Conservation (phyloP, 2,329 filamentous ascomycete genomes). For the Sclerotinia spermophila region DNA sequence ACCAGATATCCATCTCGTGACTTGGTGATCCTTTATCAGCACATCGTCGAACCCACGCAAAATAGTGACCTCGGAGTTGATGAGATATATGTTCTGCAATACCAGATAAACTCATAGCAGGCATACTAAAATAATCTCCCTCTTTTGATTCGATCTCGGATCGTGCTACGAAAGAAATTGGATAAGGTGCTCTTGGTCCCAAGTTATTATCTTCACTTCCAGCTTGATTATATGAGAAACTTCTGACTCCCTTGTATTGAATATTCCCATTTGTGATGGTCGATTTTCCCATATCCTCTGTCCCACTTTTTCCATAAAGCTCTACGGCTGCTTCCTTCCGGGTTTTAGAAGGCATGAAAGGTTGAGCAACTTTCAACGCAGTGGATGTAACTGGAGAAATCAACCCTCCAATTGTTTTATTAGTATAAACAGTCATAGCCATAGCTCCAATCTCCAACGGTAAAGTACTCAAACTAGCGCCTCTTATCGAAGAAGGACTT, state of each 20-base stretch:
- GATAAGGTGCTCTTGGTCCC: conserved; percentile 53
- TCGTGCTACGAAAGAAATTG: conserved; percentile 49
- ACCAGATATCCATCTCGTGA: conserved; percentile 46
- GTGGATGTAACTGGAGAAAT: conserved; percentile 42
- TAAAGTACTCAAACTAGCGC: conserved; percentile 61
- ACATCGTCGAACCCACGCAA: conserved; percentile 54
- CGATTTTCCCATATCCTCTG: conserved; percentile 24
- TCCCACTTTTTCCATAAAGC: conserved; percentile 37
- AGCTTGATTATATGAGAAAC: conserved; percentile 40
- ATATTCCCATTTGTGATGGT: conserved; percentile 39
- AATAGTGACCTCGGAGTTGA: conserved; percentile 58
- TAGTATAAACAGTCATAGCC: conserved; percentile 43
- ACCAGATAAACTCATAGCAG: conserved; percentile 52
- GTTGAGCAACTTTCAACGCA: conserved; percentile 42
- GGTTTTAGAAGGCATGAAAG: conserved; percentile 33
- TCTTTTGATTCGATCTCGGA: conserved; percentile 42
- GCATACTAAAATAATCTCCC: conserved; percentile 43
- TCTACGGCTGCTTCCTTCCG: conserved; percentile 36
- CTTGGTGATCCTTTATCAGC: conserved; percentile 21
- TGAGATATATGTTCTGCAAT: conserved; percentile 51
- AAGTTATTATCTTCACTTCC: conserved; percentile 40
- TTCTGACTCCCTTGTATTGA: conserved; percentile 38
- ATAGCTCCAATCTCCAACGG: conserved; percentile 63
- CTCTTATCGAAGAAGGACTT: conserved; percentile 58
- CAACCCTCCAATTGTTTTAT: conserved; percentile 45